phyloP scores from a whole-genome alignment of 2,329 filamentous ascomycete genomes.

The Trichoderma oligosporum region DNA sequence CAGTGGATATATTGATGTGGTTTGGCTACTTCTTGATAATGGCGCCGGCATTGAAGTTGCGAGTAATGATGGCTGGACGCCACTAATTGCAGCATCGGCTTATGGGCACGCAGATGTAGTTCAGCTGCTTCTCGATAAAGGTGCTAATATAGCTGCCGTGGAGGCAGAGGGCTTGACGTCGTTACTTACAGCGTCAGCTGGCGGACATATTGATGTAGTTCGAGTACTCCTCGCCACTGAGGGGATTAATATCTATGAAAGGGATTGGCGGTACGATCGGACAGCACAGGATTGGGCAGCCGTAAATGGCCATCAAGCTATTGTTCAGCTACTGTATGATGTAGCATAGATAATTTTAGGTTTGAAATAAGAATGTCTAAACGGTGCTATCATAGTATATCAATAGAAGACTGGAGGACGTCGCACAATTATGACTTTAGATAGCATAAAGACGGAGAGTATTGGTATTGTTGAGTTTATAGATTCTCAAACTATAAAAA shows the following conservation, averaged over 20 bases:
- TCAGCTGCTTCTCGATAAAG: not conserved
- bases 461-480: no score
- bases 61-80: not conserved
- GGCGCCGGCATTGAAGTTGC: not conserved
- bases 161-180: not conserved
- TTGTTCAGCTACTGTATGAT: not conserved
- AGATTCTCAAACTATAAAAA: no score
- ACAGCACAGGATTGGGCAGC: not conserved
- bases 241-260: no score
- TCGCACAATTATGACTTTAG: no score
- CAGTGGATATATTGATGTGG: not conserved
- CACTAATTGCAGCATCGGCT: not conserved
- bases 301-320: not conserved
- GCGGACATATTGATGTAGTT: not conserved
- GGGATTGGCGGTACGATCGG: not conserved
- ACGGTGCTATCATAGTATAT: no score
- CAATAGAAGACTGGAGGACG: no score
- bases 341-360: not conserved
- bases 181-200: not conserved
- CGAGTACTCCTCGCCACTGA: not conserved
- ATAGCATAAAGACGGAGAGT: no score
- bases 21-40: not conserved
- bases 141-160: not conserved
- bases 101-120: not conserved
- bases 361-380: no score